These are phyloP conservation scores for Trichophyton mentagrophytes DNA, from an alignment of 2,329 filamentous ascomycete genomes.

Conservation along the genomic window DNA sequence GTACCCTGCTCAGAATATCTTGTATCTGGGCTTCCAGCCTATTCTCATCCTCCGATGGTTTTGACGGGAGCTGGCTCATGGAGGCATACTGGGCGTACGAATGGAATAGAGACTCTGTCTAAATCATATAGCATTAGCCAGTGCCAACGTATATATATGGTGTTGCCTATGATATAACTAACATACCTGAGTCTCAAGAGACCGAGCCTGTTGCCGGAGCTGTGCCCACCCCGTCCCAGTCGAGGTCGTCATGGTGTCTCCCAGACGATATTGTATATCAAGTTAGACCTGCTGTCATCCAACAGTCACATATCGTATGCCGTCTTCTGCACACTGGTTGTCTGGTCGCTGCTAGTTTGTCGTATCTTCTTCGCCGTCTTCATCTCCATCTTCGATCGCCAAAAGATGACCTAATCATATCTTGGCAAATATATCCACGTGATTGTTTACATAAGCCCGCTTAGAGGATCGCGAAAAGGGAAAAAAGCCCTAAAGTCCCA, in stretches of 20 bases:
- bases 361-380: not conserved
- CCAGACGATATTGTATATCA: not conserved
- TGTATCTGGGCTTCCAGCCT: constrained; percentile 68
- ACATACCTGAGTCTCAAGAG: constrained; percentile 74
- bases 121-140: not conserved
- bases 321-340: not conserved
- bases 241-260: constrained; percentile 39
- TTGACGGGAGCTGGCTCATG: constrained; percentile 62
- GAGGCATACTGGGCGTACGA: constrained; percentile 84
- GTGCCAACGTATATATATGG: not conserved
- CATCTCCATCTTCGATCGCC: not conserved
- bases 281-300: not conserved
- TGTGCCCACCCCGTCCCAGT: constrained; percentile 73
- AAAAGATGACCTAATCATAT: not conserved
- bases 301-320: not conserved
- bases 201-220: constrained; percentile 79
- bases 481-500: constrained; percentile 34
- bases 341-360: not conserved
- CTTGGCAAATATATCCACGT: not conserved
- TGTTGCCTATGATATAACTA: not conserved
- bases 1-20: constrained; percentile 70
- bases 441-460: constrained; percentile 6
- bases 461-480: constrained; percentile 11
- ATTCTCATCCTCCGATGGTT: constrained; percentile 73
- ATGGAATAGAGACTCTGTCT: constrained; percentile 64